Percentiles rank a stretch among this genome's conserved stretches.
phyloP scores from a whole-genome alignment of 2,329 filamentous ascomycete genomes.

The Colletotrichum sp. region DNA sequence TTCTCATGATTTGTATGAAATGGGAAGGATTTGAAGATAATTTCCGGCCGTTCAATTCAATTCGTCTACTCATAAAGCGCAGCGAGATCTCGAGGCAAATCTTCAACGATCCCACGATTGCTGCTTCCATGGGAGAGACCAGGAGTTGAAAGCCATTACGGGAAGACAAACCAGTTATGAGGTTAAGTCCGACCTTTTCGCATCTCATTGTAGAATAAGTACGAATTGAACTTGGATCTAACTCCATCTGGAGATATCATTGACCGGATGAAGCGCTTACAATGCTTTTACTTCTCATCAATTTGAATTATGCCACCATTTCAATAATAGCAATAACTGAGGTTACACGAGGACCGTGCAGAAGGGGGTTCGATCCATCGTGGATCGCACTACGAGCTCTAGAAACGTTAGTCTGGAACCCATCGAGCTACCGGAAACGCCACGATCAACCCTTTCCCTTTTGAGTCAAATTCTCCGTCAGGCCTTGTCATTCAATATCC shows the following conservation, averaged over 20 bases:
- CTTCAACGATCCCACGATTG: accelerated
- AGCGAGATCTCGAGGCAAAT: not conserved
- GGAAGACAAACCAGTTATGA: accelerated
- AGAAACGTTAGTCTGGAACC: not conserved
- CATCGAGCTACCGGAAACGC: not conserved
- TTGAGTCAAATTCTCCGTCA: not conserved
- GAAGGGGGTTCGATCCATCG: not conserved
- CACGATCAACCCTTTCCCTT: not conserved
- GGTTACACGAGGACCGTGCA: not conserved
- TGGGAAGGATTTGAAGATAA: not conserved
- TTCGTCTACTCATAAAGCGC: not conserved
- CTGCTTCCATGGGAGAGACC: not conserved
- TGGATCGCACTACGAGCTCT: not conserved
- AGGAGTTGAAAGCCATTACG: not conserved
- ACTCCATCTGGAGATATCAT: not conserved
- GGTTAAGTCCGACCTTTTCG: accelerated
- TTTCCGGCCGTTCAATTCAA: not conserved
- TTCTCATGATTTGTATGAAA: not conserved
- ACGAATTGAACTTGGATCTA: not conserved
- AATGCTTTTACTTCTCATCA: not conserved
- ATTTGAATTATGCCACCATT: accelerated
- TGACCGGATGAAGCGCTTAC: not conserved
- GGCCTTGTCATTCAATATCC: not conserved
- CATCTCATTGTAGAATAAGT: not conserved
- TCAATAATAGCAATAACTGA: not conserved